Evolutionary conservation across 257 asterid genomes (phyloP), one percentile per base, ranked within the genome.

Genomic region (Mentha longifolia): DNA sequence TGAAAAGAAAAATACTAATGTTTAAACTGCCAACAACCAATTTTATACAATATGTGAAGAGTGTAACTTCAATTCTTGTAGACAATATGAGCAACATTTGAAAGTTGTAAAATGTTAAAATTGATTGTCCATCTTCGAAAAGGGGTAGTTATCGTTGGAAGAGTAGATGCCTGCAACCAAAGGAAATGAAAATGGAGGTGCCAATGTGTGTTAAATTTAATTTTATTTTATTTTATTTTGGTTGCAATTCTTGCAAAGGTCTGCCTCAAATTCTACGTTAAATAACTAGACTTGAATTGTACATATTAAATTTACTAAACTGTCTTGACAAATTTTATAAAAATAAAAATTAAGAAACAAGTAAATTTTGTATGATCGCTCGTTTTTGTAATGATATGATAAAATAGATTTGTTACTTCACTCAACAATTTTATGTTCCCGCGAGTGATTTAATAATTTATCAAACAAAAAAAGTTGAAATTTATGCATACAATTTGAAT

Each of bases 101-200:
- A 55, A 3, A n/a, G 5, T 37, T 16, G 7, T 5, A 16, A 10
- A 12, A 17, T 10, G 8, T 16, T 15, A 9, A 16, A 9, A 35
- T 9, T n/a, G 11, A 39, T 12, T 19, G 17, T 9, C 28, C 65
- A 61, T 20, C 35, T 4, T 7, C 67, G 22, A 7, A 41, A 8
- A 58, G 22, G 45, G 43, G 20, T 58, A 58, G 20, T 30, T 2
- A 39, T n/a, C 20, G 35, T 41, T 63, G 39, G 68, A 12, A 35
- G 54, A 42, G 37, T 43, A 45, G 0, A 57, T 8, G 14, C 69
- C 69, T 64, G 69, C 69, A 64, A 43, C 7, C 71, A 30, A 28
- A 30, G 19, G 15, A 25, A 25, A 45, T 45, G 16, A 16, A 61
- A 13, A 61, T 8, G 16, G 16, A 8, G 13, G n/a, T 31, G 13